A percentile compares a stretch with the other conserved stretches of the same genome.
These are phyloP conservation scores for Fragaria nilgerrensis DNA, from an alignment of 306 rosid genomes.

Conservation along the genomic window DNA sequence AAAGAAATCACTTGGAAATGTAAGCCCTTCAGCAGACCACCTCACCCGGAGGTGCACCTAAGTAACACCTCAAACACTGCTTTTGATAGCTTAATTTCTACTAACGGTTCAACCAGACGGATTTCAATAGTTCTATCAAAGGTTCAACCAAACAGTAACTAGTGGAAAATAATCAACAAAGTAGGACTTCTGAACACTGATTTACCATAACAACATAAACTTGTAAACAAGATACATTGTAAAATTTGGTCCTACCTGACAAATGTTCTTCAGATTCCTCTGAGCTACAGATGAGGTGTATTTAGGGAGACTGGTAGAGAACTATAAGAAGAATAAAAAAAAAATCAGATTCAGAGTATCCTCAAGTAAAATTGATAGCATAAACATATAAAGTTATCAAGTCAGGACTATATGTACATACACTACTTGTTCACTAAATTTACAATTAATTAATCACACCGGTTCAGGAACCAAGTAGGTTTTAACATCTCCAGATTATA, in stretches of 20 bases:
- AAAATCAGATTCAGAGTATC: slow-evolving; percentile 15
- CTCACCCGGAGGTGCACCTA: too few species aligned
- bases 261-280: slow-evolving; percentile 67
- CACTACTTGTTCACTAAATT: not conserved
- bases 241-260: slow-evolving; percentile 51
- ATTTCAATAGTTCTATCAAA: too few species aligned
- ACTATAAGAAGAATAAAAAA: slow-evolving; percentile 45
- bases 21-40: too few species aligned
- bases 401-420: not conserved
- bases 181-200: too few species aligned
- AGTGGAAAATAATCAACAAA: too few species aligned
- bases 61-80: too few species aligned
- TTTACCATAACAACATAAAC: not conserved
- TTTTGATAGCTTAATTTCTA: too few species aligned
- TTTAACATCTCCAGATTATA: not conserved
- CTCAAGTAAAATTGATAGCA: not conserved
- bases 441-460: not conserved
- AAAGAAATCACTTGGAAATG: too few species aligned
- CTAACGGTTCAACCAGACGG: too few species aligned
- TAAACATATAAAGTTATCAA: not conserved
- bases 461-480: not conserved
- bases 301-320: slow-evolving; percentile 71
- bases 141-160: too few species aligned
- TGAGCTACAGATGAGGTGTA: slow-evolving; percentile 76
- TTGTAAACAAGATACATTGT: not conserved